A percentile compares a stretch with the other conserved stretches of the same genome.
Evolutionary conservation across 1,284 basidiomycete genomes (phyloP).

Genomic region (Trichosporon inkin): DNA sequence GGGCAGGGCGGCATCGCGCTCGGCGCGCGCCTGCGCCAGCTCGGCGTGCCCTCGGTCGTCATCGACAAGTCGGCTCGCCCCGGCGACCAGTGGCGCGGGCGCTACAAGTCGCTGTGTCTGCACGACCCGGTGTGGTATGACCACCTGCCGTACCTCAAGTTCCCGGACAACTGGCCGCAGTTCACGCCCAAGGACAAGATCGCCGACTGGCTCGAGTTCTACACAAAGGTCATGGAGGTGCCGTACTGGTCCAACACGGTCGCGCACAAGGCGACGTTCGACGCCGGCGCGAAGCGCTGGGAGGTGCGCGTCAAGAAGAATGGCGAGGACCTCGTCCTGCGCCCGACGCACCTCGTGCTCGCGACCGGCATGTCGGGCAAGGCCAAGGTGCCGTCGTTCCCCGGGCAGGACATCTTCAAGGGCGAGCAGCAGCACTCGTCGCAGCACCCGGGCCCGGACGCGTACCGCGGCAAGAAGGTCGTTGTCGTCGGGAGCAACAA

Average conservation of each 20-base stretch:
- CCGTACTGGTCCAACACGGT: constrained; percentile 50
- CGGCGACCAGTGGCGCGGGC: constrained; percentile 51
- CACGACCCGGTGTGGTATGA: constrained; percentile 58
- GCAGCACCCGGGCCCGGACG: constrained; percentile 51
- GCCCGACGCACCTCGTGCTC: constrained; percentile 44
- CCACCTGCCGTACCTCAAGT: constrained; percentile 53
- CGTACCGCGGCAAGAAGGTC: constrained; percentile 51
- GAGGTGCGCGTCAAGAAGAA: constrained; percentile 52
- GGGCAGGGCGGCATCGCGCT: constrained; percentile 29
- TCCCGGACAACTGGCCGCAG: constrained; percentile 57
- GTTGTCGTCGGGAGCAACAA: constrained; percentile 24
- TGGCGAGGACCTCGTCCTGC: constrained; percentile 53
- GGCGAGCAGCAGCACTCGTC: constrained; percentile 57
- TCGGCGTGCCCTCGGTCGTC: constrained; percentile 47
- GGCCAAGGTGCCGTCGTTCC: constrained; percentile 20
- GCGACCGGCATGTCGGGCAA: constrained; percentile 24
- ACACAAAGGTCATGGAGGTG: constrained; percentile 37
- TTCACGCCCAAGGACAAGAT: constrained; percentile 56
- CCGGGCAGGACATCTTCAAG: constrained; percentile 54
- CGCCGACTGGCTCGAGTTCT: constrained; percentile 39
- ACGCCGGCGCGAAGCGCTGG: constrained; percentile 51
- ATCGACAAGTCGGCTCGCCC: constrained; percentile 45
- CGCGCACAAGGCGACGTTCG: constrained; percentile 52
- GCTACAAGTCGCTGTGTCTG: constrained; percentile 59
- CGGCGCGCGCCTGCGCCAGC: constrained; percentile 47